Evolutionary conservation across 1,284 basidiomycete species (phyloP).

Genomic region (Naganishia sp.): DNA sequence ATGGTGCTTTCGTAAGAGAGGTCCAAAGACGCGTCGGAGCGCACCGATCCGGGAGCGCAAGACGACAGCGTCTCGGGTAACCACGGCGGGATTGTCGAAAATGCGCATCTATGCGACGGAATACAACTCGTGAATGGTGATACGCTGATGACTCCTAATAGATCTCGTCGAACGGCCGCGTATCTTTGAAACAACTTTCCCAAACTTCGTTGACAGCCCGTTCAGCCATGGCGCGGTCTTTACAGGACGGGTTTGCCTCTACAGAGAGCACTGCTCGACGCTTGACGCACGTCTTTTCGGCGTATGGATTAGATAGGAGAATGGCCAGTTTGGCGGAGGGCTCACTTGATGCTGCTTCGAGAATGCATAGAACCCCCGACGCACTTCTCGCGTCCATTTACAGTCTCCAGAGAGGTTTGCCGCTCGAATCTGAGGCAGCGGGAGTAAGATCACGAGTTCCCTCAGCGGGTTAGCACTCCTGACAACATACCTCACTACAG

Average conservation of each 20-base stretch:
- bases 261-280: slow-evolving; percentile 83
- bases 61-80: no score
- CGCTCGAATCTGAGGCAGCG: slow-evolving; percentile 74
- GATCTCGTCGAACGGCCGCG: slow-evolving; percentile 95
- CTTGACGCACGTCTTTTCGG: slow-evolving; percentile 75
- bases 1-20: not conserved
- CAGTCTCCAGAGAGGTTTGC: slow-evolving; percentile 93
- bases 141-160: slow-evolving; percentile 19
- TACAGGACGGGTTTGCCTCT: slow-evolving; percentile 75
- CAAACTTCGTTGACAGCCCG: slow-evolving; percentile 92
- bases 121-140: slow-evolving; percentile 3
- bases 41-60: no score
- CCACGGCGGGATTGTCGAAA: not conserved
- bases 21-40: no score
- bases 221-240: slow-evolving; percentile 73
- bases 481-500: slow-evolving; percentile 78
- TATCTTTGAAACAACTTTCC: slow-evolving; percentile 94
- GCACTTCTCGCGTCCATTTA: slow-evolving; percentile 74
- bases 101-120: slow-evolving; percentile 11
- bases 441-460: slow-evolving; percentile 4
- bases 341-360: slow-evolving; percentile 89
- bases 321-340: slow-evolving; percentile 21
- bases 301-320: not conserved
- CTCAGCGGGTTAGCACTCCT: not conserved
- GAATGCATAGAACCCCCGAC: slow-evolving; percentile 72